Evolutionary conservation across 2,329 filamentous ascomycete genomes (phyloP).

Genomic region (Verticillium nonalfalfae): DNA sequence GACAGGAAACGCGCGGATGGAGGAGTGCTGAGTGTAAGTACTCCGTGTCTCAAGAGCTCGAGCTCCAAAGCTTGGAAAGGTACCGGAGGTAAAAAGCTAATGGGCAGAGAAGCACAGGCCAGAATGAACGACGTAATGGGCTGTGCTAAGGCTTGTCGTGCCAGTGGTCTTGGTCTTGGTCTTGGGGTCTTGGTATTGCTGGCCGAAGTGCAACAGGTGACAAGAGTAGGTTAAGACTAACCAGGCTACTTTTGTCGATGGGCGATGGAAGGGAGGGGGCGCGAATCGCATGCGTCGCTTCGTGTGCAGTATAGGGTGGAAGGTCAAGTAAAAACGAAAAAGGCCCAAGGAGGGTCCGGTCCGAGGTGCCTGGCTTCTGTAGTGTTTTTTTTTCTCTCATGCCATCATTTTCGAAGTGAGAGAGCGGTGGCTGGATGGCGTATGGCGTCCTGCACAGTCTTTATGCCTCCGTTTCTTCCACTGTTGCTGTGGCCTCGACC

Average conservation of each 20-base stretch:
- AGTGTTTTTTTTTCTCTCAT: not conserved
- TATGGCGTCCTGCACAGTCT: not conserved
- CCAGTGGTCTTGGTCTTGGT: not conserved
- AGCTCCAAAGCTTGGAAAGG: not conserved
- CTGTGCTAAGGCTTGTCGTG: not conserved
- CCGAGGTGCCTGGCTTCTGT: not conserved
- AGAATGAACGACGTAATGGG: conserved; percentile 1
- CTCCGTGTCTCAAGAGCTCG: not conserved
- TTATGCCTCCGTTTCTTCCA: not conserved
- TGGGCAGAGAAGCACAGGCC: not conserved
- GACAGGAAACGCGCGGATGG: not conserved
- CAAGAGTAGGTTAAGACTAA: not conserved
- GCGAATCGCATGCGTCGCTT: not conserved
- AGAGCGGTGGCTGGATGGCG: not conserved
- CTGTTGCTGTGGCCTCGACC: not conserved
- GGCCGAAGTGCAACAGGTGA: not conserved
- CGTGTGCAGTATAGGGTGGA: not conserved
- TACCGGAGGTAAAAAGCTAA: not conserved
- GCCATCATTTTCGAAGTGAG: not conserved
- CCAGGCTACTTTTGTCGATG: not conserved
- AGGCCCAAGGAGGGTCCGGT: not conserved
- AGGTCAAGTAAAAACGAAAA: not conserved
- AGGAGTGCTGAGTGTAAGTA: not conserved
- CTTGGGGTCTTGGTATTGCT: not conserved
- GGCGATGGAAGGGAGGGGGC: not conserved